These are phyloP conservation scores for Aspergillus chevalieri DNA, from an alignment of 2,329 filamentous ascomycete species.

Conservation along the genomic window DNA sequence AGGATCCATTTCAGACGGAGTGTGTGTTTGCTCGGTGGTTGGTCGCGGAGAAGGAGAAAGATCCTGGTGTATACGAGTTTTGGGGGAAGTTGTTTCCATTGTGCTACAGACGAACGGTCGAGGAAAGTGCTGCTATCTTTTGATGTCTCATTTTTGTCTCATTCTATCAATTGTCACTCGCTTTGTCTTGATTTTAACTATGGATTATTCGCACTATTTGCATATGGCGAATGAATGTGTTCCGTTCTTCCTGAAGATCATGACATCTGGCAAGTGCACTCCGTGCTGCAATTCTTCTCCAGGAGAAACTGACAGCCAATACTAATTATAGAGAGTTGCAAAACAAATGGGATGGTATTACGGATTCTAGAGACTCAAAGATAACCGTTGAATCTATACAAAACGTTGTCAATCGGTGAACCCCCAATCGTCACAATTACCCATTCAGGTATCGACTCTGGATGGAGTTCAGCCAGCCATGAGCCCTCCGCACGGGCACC, in stretches of 20 bases:
- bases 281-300: background rate
- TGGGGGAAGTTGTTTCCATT: slow-evolving; percentile 29
- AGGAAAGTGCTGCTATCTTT: slow-evolving; percentile 21
- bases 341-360: too few relatives aligned
- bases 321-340: too few relatives aligned
- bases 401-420: too few relatives aligned
- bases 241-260: background rate
- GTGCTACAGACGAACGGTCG: slow-evolving; percentile 26
- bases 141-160: slow-evolving; percentile 5
- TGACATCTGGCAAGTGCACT: background rate
- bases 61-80: slow-evolving; percentile 21
- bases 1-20: slow-evolving; percentile 23
- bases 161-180: background rate
- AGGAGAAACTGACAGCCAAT: background rate
- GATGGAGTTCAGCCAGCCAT: too few relatives aligned
- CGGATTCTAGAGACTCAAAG: too few relatives aligned
- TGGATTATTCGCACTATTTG: background rate
- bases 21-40: slow-evolving; percentile 27
- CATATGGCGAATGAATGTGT: background rate
- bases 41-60: slow-evolving; percentile 17
- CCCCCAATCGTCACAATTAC: too few relatives aligned
- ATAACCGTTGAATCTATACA: too few relatives aligned
- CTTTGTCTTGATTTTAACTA: too few relatives aligned
- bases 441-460: too few relatives aligned
- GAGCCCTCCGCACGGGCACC: too few relatives aligned